These are phyloP conservation scores for Phycomyces nitens DNA, from an alignment of 192 early-diverging fungal genomes.

Conservation along the genomic window DNA sequence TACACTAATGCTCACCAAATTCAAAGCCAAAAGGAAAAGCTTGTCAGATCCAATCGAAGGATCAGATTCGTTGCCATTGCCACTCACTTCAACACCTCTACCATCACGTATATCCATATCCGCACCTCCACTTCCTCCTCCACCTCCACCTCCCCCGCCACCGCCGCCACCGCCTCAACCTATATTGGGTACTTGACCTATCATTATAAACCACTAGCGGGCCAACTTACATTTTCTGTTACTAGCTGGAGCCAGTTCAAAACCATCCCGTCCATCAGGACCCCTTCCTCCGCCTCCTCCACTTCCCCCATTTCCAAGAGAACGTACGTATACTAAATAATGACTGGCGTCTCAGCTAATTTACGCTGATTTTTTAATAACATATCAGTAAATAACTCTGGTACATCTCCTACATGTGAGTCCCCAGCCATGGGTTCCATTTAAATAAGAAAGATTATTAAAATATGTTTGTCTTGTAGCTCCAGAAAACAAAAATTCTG, in stretches of 20 bases:
- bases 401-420: no score
- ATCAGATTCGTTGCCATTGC: neutral
- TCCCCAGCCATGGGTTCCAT: no score
- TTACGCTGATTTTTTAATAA: neutral
- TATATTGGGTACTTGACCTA: neutral
- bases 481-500: no score
- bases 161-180: constrained; percentile 17
- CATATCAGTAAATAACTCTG: no score
- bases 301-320: neutral
- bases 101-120: neutral
- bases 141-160: constrained; percentile 20
- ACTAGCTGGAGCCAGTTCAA: neutral
- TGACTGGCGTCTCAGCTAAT: no score
- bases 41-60: no score
- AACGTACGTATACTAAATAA: neutral
- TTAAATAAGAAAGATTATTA: no score
- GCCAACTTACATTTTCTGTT: no score
- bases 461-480: no score
- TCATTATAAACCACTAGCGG: no score
- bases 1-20: no score
- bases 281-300: constrained; percentile 40
- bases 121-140: constrained; percentile 30
- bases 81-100: neutral
- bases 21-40: no score
- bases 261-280: constrained; percentile 20